Evolutionary conservation across 116 monocot species (phyloP).

Genomic region (Iris pallida): DNA sequence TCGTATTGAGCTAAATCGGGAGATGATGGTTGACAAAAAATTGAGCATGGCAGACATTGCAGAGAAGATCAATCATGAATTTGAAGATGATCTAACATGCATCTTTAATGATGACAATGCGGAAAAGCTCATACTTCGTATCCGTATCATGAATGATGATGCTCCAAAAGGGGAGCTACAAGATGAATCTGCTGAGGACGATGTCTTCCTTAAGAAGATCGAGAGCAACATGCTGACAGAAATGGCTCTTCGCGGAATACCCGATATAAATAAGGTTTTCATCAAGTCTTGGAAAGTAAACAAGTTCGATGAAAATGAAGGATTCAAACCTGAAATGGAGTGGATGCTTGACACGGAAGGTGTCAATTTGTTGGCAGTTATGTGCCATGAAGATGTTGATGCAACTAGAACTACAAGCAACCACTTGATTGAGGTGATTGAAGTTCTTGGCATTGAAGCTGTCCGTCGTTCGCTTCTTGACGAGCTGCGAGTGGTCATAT

Average conservation of each 20-base stretch:
- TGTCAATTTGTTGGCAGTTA: conserved; percentile 91
- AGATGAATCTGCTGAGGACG: conserved; percentile 98
- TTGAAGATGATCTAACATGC: conserved; percentile 91
- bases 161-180: conserved; percentile 93
- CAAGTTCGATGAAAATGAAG: conserved; percentile 75
- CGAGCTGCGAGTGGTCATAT: conserved; percentile 89
- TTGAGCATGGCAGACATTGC: conserved; percentile 98
- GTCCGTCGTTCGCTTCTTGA: conserved; percentile 81
- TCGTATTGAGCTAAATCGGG: conserved; percentile 91
- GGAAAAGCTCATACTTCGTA: conserved; percentile 91
- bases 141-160: conserved; percentile 99
- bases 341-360: conserved; percentile 99
- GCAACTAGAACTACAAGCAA: conserved; percentile 92
- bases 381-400: conserved; percentile 99
- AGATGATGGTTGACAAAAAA: conserved; percentile 99
- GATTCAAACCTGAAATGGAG: conserved; percentile 72
- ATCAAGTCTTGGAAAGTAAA: conserved; percentile 78
- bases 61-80: conserved; percentile 94
- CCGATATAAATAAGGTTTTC: conserved; percentile 96
- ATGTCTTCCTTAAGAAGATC: conserved; percentile 95
- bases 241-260: conserved; percentile 95
- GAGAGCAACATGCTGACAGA: conserved; percentile 99
- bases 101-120: conserved; percentile 99
- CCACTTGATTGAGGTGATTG: conserved; percentile 96
- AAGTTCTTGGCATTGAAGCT: conserved; percentile 97